Base-by-base conservation (phyloP, 306 rosid genomes). In the Mimosa bimucronata region DNA sequence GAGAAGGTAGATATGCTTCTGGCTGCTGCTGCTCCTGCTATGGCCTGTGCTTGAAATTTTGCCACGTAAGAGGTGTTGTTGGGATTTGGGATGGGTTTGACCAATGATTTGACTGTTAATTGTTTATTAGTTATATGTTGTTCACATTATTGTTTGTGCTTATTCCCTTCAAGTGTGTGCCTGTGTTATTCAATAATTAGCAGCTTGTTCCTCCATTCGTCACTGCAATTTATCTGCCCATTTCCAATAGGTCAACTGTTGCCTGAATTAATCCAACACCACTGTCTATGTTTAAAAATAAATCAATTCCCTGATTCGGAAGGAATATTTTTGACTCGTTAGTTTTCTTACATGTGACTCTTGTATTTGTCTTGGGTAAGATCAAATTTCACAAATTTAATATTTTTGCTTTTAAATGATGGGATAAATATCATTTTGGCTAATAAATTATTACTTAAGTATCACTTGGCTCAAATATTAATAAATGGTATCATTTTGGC, bases 51-150 rank as follows among this genome's bases (percentile, higher is more conserved):
- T 2, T 18, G 46, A 16, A 79, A 34, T 34, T 68, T 50, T 52
- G 81, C 82, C 76, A 78, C 68, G 46, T 69, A 23, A 28, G 31
- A 55, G 9, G 19, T 0, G 6, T 2, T 2, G 11, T 75, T 44
- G 55, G 16, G 13, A 5, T 0, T 25, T 2, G 74, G 6, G 21
- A 44, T 13, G 28, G 64, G 76, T 73, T 76, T 86, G 89, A 86
- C 87, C 25, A 61, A 0, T 86, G 85, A 86, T 86, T 80, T 83
- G 89, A 83, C 87, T 80, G 85, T 80, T 77, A 10, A 34, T 55
- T 55, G 19, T 21, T n/a, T n/a, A 21, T n/a, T n/a, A n/a, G n/a
- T n/a, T n/a, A 34, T 6, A 2, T 34, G 5, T 55, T 55, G 19
- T 55, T 55, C 25, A 3, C 62, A 25, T 71, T 71, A 67, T 21